phyloP scores from a whole-genome alignment of 2,329 filamentous ascomycete species.

The Monosporascus sp. region DNA sequence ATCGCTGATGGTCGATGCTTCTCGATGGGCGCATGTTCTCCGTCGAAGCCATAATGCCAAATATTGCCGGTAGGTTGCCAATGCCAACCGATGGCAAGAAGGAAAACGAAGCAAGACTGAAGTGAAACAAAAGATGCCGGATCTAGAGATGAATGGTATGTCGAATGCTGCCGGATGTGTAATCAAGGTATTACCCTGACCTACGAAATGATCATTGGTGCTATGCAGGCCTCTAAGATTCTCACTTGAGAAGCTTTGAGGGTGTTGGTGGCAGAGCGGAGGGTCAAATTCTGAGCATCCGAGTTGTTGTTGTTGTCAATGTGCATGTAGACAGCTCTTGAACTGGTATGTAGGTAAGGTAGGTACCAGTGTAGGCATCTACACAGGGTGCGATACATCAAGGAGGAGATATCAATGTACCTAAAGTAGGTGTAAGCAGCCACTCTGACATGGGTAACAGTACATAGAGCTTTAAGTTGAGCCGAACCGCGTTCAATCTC shows the following conservation, averaged over 20 bases:
- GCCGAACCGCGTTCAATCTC: neutral
- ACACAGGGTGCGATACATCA: neutral
- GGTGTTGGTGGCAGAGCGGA: neutral
- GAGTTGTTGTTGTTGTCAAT: neutral
- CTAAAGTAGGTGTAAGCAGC: too few species aligned
- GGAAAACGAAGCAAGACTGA: constrained; percentile 8
- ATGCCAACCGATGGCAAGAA: neutral
- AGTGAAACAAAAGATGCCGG: constrained; percentile 16
- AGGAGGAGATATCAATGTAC: too few species aligned
- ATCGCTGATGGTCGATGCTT: constrained; percentile 30
- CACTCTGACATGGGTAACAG: too few species aligned
- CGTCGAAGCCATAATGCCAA: constrained; percentile 19
- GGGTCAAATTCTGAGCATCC: neutral
- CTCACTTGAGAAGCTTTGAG: neutral
- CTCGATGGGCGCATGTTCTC: constrained; percentile 10
- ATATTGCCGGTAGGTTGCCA: neutral
- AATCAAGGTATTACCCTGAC: constrained; percentile 1
- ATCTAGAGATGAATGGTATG: constrained; percentile 12
- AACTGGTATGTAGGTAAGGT: neutral
- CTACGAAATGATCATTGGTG: constrained; percentile 10
- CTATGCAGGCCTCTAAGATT: neutral
- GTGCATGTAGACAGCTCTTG: neutral
- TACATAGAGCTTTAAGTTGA: too few species aligned
- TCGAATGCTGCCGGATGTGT: constrained; percentile 11
- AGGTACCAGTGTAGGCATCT: neutral